phyloP scores from a whole-genome alignment of 257 asterid species.

The Ajuga chamaepitys region DNA sequence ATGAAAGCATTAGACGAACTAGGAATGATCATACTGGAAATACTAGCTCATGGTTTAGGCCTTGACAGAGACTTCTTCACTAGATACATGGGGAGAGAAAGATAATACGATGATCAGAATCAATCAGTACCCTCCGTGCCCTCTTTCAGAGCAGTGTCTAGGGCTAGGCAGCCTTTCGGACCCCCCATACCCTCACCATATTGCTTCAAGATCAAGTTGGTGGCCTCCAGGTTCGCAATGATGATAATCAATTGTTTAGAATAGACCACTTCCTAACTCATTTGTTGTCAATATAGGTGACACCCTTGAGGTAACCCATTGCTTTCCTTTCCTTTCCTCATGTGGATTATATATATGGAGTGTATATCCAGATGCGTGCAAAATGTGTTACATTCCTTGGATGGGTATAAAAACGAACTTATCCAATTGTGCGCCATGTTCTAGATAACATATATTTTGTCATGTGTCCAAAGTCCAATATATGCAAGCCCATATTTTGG shows the following conservation, averaged over 20 bases:
- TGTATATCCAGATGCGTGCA: too few species aligned
- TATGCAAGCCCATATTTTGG: too few species aligned
- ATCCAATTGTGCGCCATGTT: too few species aligned
- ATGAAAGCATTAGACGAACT: constrained; percentile 20
- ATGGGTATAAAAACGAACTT: too few species aligned
- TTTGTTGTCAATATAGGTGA: constrained; percentile 26
- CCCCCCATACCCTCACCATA: constrained; percentile 21
- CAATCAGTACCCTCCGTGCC: constrained; percentile 19
- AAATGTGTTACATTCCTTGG: too few species aligned
- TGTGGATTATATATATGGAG: too few species aligned
- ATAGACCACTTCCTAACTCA: constrained; percentile 14
- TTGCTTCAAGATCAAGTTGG: constrained; percentile 17
- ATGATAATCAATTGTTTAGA: constrained; percentile 11
- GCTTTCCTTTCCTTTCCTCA: too few species aligned
- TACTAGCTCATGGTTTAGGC: constrained; percentile 25
- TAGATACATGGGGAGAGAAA: constrained; percentile 9
- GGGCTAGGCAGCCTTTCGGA: constrained; percentile 25
- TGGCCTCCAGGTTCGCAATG: constrained; percentile 22
- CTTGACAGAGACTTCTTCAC: constrained; percentile 16
- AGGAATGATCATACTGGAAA: constrained; percentile 16
- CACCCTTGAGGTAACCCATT: constrained; percentile 28
- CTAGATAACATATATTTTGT: too few species aligned
- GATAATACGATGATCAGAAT: constrained; percentile 12
- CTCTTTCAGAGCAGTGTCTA: constrained; percentile 13
- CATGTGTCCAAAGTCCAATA: too few species aligned